phyloP scores from a whole-genome alignment of 164 flowering plant species.

The Tetrastigma voinierianum region DNA sequence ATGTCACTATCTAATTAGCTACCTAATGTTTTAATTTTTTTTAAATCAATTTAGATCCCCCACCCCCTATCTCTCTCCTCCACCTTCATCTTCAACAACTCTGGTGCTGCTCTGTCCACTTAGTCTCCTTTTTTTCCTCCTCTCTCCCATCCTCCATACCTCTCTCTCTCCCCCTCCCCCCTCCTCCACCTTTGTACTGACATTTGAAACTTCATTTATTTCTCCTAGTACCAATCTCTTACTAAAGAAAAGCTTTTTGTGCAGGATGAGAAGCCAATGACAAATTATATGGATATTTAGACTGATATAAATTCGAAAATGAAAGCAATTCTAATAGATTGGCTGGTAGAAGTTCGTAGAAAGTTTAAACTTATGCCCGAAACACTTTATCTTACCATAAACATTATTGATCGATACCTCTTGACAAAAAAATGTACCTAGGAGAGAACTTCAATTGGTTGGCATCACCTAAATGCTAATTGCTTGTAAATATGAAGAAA shows the following conservation, averaged over 20 bases:
- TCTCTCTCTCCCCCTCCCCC: too few relatives aligned
- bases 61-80: too few relatives aligned
- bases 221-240: background rate
- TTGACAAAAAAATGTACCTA: constrained; percentile 27
- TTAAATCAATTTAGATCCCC: too few relatives aligned
- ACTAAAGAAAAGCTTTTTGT: background rate
- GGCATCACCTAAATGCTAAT: constrained; percentile 48
- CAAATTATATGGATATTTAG: constrained; percentile 34
- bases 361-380: constrained; percentile 52
- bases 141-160: too few relatives aligned
- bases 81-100: too few relatives aligned
- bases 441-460: constrained; percentile 45
- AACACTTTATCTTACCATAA: constrained; percentile 47
- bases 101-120: too few relatives aligned
- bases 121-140: too few relatives aligned
- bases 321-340: constrained; percentile 49
- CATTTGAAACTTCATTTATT: background rate
- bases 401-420: constrained; percentile 44
- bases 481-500: constrained; percentile 57
- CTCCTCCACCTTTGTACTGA: too few relatives aligned
- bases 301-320: constrained; percentile 36
- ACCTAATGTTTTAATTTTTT: too few relatives aligned
- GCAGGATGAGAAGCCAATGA: constrained; percentile 31
- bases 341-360: constrained; percentile 50
- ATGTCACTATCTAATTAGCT: too few relatives aligned